Percentiles rank a stretch among this genome's conserved stretches.
phyloP scores from a whole-genome alignment of 306 rosid species.

The Sicyos edulis region DNA sequence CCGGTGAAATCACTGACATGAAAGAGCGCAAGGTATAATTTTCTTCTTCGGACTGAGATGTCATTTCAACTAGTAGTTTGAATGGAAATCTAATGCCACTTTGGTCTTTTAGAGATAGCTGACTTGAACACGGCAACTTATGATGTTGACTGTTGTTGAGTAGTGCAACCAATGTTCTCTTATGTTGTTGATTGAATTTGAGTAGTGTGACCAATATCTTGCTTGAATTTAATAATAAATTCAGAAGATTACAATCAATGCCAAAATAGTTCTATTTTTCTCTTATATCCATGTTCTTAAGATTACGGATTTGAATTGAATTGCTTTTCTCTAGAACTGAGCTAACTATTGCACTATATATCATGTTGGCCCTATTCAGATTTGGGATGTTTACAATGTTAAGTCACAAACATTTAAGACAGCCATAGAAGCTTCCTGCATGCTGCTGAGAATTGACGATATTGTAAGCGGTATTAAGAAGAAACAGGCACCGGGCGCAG shows the following conservation, averaged over 20 bases:
- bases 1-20: conserved; percentile 81
- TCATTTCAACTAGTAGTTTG: not conserved
- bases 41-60: not conserved
- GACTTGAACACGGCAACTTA: not conserved
- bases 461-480: conserved; percentile 95
- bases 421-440: conserved; percentile 96
- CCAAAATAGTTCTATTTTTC: not conserved
- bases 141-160: not conserved
- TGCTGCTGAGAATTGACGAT: conserved; percentile 95
- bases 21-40: conserved; percentile 69
- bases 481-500: conserved; percentile 68
- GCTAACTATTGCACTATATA: not conserved
- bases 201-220: not conserved
- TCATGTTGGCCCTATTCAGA: not conserved
- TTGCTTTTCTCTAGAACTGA: not conserved
- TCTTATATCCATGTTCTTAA: not conserved
- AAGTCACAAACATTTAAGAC: conserved; percentile 96
- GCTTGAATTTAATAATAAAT: not conserved
- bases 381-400: conserved; percentile 77
- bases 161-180: not conserved
- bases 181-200: too few relatives aligned
- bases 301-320: not conserved
- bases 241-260: not conserved
- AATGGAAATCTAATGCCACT: not conserved
- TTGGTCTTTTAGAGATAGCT: not conserved